Percentiles rank a stretch among this genome's conserved stretches.
Conservation (phyloP, 805 yeast species). For the Debaryomyces castellii region DNA sequence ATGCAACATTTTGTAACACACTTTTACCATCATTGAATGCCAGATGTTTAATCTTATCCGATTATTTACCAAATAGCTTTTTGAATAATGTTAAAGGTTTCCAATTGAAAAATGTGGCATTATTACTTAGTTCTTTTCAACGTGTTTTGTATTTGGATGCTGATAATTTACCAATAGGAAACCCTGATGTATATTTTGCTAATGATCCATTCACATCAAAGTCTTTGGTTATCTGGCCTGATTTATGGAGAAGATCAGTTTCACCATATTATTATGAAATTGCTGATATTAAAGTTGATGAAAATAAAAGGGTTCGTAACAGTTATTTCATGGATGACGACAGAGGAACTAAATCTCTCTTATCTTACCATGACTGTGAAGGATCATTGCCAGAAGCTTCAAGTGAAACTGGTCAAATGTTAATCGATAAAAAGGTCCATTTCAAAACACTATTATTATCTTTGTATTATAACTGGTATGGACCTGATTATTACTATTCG, state of each 20-base stretch:
- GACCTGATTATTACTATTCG: slow-evolving; percentile 37
- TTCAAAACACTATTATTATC: slow-evolving; percentile 30
- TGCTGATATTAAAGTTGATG: slow-evolving; percentile 26
- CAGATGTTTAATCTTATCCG: slow-evolving; percentile 47
- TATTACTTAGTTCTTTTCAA: slow-evolving; percentile 36
- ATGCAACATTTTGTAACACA: slow-evolving; percentile 30
- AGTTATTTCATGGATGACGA: slow-evolving; percentile 26
- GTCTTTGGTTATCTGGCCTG: slow-evolving; percentile 40
- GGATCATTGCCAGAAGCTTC: slow-evolving; percentile 38
- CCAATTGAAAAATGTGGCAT: slow-evolving; percentile 37
- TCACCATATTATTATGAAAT: slow-evolving; percentile 37
- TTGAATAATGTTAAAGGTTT: slow-evolving; percentile 24
- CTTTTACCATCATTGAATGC: slow-evolving; percentile 34
- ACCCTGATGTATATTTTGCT: slow-evolving; percentile 35
- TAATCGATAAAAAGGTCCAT: slow-evolving; percentile 34
- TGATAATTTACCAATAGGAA: slow-evolving; percentile 35
- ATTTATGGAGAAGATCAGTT: slow-evolving; percentile 41
- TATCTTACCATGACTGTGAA: slow-evolving; percentile 26
- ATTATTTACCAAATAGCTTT: slow-evolving; percentile 29
- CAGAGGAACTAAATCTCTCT: slow-evolving; percentile 17
- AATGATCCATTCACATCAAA: slow-evolving; percentile 30
- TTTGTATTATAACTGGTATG: slow-evolving; percentile 37
- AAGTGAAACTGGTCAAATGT: slow-evolving; percentile 39
- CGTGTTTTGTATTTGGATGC: slow-evolving; percentile 38
- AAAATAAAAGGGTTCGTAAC: slow-evolving; percentile 19